These are phyloP conservation scores for Maudiozyma turicensis DNA, from an alignment of 805 yeast genomes.

Conservation along the genomic window DNA sequence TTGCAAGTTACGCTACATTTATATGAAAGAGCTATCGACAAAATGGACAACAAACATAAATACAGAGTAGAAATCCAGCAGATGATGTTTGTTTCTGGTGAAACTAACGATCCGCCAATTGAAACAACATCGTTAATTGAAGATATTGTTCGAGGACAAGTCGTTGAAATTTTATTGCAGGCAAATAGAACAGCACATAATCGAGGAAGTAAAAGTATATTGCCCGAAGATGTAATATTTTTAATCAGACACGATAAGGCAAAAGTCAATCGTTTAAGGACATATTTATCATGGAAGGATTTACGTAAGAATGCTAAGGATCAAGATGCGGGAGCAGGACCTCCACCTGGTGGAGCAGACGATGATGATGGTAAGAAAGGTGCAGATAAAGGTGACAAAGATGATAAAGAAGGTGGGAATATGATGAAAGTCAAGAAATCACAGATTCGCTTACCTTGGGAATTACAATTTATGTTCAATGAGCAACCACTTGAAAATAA, in stretches of 20 bases:
- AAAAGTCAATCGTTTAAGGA: conserved; percentile 81
- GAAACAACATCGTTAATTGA: conserved; percentile 90
- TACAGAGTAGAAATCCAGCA: conserved; percentile 91
- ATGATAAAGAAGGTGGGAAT: conserved; percentile 35
- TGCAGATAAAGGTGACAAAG: conserved; percentile 20
- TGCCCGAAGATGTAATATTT: conserved; percentile 90
- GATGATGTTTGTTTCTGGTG: conserved; percentile 98
- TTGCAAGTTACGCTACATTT: background rate
- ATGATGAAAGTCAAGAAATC: conserved; percentile 59
- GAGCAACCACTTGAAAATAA: conserved; percentile 77
- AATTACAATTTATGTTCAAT: conserved; percentile 81
- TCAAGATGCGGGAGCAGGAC: conserved; percentile 53
- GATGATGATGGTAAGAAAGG: conserved; percentile 29
- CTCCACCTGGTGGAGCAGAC: conserved; percentile 36
- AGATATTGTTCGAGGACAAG: conserved; percentile 92
- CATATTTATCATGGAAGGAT: conserved; percentile 94
- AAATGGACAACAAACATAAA: conserved; percentile 42
- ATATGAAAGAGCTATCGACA: too few relatives aligned
- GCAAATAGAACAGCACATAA: conserved; percentile 67
- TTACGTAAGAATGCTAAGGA: conserved; percentile 74
- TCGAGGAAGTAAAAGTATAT: conserved; percentile 74
- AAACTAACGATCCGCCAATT: conserved; percentile 85
- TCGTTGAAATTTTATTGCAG: conserved; percentile 71
- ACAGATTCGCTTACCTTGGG: conserved; percentile 88
- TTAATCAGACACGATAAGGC: conserved; percentile 88